phyloP scores from a whole-genome alignment of 352 stramenopile genomes.

The Blastocystis sp. region DNA sequence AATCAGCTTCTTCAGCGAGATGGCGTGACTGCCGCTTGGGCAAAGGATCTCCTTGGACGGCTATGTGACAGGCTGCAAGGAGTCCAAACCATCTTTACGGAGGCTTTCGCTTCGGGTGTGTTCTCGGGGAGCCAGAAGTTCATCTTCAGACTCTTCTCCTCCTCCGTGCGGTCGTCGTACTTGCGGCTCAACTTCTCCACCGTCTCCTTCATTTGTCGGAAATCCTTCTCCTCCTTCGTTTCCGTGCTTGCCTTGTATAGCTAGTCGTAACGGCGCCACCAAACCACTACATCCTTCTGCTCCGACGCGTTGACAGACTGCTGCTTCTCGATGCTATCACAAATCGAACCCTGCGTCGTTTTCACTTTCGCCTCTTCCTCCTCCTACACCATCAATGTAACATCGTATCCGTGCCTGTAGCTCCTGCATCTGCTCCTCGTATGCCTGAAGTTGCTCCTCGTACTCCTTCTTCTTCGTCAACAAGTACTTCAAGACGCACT shows the following conservation, averaged over 20 bases:
- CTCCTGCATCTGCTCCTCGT: constrained; percentile 26
- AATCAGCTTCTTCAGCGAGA: constrained; percentile 57
- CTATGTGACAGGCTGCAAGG: background rate
- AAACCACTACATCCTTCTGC: constrained; percentile 1
- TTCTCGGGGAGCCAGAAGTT: constrained; percentile 65
- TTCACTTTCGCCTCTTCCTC: background rate
- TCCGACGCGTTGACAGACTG: constrained; percentile 18
- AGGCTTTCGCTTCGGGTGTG: constrained; percentile 50
- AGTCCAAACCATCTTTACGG: constrained; percentile 11
- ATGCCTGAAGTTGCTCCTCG: constrained; percentile 37
- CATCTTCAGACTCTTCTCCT: constrained; percentile 60
- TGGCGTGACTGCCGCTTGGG: constrained; percentile 22
- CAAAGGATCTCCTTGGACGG: constrained; percentile 45
- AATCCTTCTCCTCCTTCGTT: constrained; percentile 60
- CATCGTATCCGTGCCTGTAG: background rate
- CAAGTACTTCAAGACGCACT: constrained; percentile 59
- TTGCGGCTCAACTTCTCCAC: constrained; percentile 60
- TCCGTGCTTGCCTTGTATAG: constrained; percentile 37
- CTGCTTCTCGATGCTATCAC: constrained; percentile 28
- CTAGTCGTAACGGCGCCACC: background rate
- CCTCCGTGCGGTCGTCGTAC: constrained; percentile 61
- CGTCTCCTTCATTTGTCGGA: constrained; percentile 45
- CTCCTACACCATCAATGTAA: constrained; percentile 1
- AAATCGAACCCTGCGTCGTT: constrained; percentile 4
- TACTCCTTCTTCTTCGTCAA: constrained; percentile 67